phyloP scores from a whole-genome alignment of 768 basidiomycete species.

The Harrya chromipes region DNA sequence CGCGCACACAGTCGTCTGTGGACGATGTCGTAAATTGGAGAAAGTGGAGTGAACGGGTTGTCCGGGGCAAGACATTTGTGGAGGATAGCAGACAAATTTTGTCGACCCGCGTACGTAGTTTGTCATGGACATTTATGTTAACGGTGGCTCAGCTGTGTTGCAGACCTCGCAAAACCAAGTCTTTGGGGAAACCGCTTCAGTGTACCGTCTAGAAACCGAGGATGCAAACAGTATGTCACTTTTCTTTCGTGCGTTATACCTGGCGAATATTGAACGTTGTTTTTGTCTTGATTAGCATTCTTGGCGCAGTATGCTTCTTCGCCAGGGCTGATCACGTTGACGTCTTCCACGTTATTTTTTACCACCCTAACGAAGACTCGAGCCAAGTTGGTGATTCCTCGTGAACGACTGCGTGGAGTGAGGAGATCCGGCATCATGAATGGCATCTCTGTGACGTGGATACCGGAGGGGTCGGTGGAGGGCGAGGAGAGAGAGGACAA shows the following conservation, averaged over 20 bases:
- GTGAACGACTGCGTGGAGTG: slow-evolving; percentile 48
- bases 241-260: not conserved
- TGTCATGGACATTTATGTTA: slow-evolving; percentile 9
- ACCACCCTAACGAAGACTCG: slow-evolving; percentile 48
- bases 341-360: slow-evolving; percentile 47
- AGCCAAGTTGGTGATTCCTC: slow-evolving; percentile 45
- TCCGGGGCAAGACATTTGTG: slow-evolving; percentile 43
- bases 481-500: slow-evolving; percentile 45
- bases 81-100: slow-evolving; percentile 42
- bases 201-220: slow-evolving; percentile 6
- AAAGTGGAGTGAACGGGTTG: slow-evolving; percentile 51
- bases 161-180: slow-evolving; percentile 9
- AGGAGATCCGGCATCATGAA: slow-evolving; percentile 55
- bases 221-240: slow-evolving; percentile 35
- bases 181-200: not conserved
- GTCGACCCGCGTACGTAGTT: slow-evolving; percentile 32
- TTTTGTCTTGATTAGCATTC: slow-evolving; percentile 42
- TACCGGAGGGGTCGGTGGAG: slow-evolving; percentile 22
- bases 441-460: slow-evolving; percentile 51
- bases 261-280: not conserved
- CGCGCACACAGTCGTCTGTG: not conserved
- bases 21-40: slow-evolving; percentile 45
- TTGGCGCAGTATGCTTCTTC: slow-evolving; percentile 53
- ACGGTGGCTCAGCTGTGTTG: not conserved
- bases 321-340: slow-evolving; percentile 61